phyloP scores from a whole-genome alignment of 2,329 filamentous ascomycete species.

The Trichoderma atrobrunneum region DNA sequence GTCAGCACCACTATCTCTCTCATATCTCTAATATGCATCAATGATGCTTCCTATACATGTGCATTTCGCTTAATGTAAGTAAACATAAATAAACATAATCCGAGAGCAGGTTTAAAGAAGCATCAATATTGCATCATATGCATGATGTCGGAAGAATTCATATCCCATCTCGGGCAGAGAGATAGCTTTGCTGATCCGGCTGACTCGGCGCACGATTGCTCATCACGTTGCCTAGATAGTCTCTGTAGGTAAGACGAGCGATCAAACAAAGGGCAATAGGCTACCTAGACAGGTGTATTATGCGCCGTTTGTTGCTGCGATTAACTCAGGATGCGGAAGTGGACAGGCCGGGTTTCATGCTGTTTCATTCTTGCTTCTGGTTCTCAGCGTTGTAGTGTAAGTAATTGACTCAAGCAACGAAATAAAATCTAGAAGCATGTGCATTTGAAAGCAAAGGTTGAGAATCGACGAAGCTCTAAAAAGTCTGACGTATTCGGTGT shows the following conservation, averaged over 20 bases:
- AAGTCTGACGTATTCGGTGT: background rate
- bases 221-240: background rate
- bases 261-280: background rate
- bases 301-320: background rate
- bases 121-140: background rate
- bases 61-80: background rate
- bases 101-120: background rate
- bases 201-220: background rate
- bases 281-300: background rate
- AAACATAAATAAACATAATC: background rate
- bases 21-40: background rate
- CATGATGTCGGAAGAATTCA: background rate
- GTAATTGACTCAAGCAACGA: background rate
- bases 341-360: background rate
- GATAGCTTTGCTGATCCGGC: background rate
- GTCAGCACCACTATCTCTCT: background rate
- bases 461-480: background rate
- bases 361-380: background rate
- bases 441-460: background rate
- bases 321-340: background rate
- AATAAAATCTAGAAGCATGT: background rate
- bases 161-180: background rate
- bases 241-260: background rate
- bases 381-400: background rate
- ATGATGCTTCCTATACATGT: background rate